phyloP scores from a whole-genome alignment of 345 rosid genomes.

The Melastoma malabathricum region DNA sequence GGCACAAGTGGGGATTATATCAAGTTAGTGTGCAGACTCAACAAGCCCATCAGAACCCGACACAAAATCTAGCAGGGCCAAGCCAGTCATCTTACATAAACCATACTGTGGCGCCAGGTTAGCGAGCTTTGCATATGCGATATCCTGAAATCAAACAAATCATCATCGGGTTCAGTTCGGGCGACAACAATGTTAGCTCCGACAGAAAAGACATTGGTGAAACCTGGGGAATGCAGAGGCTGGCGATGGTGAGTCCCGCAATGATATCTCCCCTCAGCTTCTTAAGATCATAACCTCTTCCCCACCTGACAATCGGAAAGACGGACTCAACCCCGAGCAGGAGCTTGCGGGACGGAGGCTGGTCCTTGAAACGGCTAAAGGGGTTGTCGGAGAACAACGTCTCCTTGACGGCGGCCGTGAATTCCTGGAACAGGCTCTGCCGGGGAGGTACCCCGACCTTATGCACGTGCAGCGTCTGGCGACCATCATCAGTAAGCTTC shows the following conservation, averaged over 20 bases:
- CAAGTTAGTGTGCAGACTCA: too few relatives aligned
- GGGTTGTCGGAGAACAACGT: slow-evolving; percentile 82
- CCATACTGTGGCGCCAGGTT: slow-evolving; percentile 72
- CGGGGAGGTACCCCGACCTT: slow-evolving; percentile 79
- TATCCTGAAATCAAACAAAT: slow-evolving; percentile 36
- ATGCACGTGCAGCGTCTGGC: slow-evolving; percentile 23
- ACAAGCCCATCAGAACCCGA: too few relatives aligned
- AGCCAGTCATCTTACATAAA: slow-evolving; percentile 90
- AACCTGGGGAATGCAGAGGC: slow-evolving; percentile 99
- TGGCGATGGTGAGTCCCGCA: slow-evolving; percentile 90
- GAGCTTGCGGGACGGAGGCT: slow-evolving; percentile 41
- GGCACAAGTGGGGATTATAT: not conserved
- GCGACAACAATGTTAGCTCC: not conserved
- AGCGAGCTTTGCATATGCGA: slow-evolving; percentile 84
- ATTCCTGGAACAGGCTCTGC: slow-evolving; percentile 53
- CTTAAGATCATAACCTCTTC: slow-evolving; percentile 33
- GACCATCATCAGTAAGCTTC: too few relatives aligned
- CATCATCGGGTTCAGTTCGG: too few relatives aligned
- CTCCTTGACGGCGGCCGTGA: slow-evolving; percentile 47
- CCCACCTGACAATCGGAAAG: slow-evolving; percentile 86
- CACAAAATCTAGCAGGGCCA: too few relatives aligned
- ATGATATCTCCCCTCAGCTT: slow-evolving; percentile 71
- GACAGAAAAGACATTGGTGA: not conserved
- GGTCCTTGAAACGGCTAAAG: slow-evolving; percentile 68
- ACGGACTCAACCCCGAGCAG: slow-evolving; percentile 56